A percentile compares a stretch with the other conserved stretches of the same genome.
These are phyloP conservation scores for Alternaria dauci DNA, from an alignment of 2,329 filamentous ascomycete genomes.

Conservation along the genomic window DNA sequence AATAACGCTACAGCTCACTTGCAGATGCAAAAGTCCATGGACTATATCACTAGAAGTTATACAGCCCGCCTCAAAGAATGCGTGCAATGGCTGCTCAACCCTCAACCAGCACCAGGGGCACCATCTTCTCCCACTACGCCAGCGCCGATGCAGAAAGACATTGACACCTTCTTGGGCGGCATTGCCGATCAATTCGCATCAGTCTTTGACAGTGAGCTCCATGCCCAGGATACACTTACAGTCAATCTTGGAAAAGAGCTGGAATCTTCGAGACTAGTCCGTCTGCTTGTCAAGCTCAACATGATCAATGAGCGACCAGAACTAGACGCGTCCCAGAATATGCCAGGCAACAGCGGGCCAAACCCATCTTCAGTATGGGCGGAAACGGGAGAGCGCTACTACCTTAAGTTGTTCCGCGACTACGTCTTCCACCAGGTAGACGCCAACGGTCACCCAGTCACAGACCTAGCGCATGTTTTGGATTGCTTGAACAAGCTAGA, in stretches of 20 bases:
- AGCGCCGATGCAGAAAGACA: constrained; percentile 66
- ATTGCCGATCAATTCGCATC: constrained; percentile 81
- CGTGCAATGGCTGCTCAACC: constrained; percentile 80
- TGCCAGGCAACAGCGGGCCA: constrained; percentile 37
- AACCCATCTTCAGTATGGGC: constrained; percentile 70
- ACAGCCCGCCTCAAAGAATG: constrained; percentile 80
- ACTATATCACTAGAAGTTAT: constrained; percentile 79
- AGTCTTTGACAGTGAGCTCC: constrained; percentile 79
- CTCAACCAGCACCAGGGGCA: constrained; percentile 47
- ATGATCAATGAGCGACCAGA: constrained; percentile 91
- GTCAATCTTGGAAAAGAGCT: constrained; percentile 80
- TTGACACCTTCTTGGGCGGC: constrained; percentile 79
- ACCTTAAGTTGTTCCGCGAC: constrained; percentile 93
- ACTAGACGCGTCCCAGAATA: constrained; percentile 71
- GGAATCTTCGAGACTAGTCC: constrained; percentile 86
- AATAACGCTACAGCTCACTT: constrained; percentile 67
- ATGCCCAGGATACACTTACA: constrained; percentile 77
- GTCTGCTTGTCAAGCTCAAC: constrained; percentile 83
- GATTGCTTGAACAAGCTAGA: constrained; percentile 91
- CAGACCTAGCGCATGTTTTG: constrained; percentile 88
- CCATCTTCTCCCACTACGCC: constrained; percentile 42
- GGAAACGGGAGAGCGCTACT: constrained; percentile 90
- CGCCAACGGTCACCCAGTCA: constrained; percentile 78
- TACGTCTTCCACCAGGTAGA: constrained; percentile 98
- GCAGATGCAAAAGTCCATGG: constrained; percentile 75